These are phyloP conservation scores for Phytopythium vexans DNA, from an alignment of 352 stramenopile species.

Conservation along the genomic window DNA sequence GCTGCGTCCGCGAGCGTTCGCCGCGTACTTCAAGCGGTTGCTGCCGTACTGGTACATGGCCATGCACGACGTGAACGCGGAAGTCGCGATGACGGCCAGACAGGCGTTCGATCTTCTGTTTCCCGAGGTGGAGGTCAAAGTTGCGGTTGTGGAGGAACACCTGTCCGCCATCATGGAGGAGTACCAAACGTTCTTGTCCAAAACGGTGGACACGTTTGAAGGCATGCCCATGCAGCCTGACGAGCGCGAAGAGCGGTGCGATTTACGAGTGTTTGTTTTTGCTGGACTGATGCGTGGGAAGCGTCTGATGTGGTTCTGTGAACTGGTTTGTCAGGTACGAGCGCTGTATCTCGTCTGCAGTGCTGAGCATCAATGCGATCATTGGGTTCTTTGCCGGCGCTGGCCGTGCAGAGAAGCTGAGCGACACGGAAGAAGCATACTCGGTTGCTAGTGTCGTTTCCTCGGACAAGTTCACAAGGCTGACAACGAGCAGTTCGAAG, in stretches of 20 bases:
- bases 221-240: slow-evolving; percentile 53
- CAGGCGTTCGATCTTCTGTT: slow-evolving; percentile 60
- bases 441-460: slow-evolving; percentile 51
- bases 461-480: slow-evolving; percentile 53
- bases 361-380: slow-evolving; percentile 59
- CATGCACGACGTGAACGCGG: slow-evolving; percentile 71
- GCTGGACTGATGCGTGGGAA: no score
- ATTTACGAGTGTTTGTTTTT: neutral
- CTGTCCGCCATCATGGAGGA: slow-evolving; percentile 51
- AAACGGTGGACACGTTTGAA: slow-evolving; percentile 58
- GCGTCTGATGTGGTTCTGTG: neutral
- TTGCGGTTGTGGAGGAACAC: slow-evolving; percentile 38
- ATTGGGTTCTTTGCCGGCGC: slow-evolving; percentile 45
- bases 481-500: slow-evolving; percentile 64
- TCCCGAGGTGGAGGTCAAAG: slow-evolving; percentile 21
- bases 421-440: slow-evolving; percentile 23
- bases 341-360: slow-evolving; percentile 56
- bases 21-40: slow-evolving; percentile 60
- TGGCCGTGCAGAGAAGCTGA: slow-evolving; percentile 33
- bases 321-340: slow-evolving; percentile 23
- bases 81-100: slow-evolving; percentile 45
- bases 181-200: slow-evolving; percentile 58
- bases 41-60: slow-evolving; percentile 78
- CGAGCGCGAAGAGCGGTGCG: slow-evolving; percentile 70
- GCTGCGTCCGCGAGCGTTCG: slow-evolving; percentile 69